Conservation (phyloP, 441 rosid genomes). For the Populus trichocarpa region DNA sequence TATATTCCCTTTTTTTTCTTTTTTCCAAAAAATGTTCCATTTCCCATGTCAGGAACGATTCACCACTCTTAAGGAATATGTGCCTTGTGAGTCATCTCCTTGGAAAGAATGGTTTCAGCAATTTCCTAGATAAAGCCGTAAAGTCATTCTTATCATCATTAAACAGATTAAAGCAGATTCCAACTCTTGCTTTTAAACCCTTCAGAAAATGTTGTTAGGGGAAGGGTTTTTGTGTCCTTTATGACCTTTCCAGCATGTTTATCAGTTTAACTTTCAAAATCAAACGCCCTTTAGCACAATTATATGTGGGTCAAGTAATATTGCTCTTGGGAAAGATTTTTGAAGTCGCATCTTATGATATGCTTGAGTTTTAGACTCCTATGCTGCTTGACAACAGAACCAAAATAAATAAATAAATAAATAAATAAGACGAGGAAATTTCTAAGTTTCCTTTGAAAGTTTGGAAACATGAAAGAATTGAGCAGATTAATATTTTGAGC, state of each 20-base stretch:
- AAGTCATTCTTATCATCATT: constrained; percentile 9
- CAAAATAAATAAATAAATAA: too few relatives aligned
- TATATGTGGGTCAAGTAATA: too few relatives aligned
- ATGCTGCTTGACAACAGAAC: background rate
- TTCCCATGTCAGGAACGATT: constrained; percentile 1
- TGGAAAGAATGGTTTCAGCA: background rate
- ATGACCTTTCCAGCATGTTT: background rate
- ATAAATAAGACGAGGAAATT: background rate
- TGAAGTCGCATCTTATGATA: background rate
- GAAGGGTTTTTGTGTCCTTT: background rate
- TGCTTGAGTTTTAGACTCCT: background rate
- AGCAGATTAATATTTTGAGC: too few relatives aligned
- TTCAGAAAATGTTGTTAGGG: background rate
- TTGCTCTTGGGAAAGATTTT: too few relatives aligned
- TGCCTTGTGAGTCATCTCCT: background rate
- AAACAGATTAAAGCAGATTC: background rate
- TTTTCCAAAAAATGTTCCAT: background rate
- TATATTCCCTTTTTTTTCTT: constrained; percentile 1
- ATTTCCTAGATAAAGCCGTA: constrained; percentile 1
- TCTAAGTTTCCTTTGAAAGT: background rate
- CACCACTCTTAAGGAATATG: background rate
- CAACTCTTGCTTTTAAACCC: background rate
- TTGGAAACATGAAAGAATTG: too few relatives aligned
- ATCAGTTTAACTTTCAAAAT: background rate
- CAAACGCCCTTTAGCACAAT: too few relatives aligned